Percentiles rank a stretch among this genome's conserved stretches.
These are phyloP conservation scores for Ophiostoma ips DNA, from an alignment of 2,329 filamentous ascomycete species.

Conservation along the genomic window DNA sequence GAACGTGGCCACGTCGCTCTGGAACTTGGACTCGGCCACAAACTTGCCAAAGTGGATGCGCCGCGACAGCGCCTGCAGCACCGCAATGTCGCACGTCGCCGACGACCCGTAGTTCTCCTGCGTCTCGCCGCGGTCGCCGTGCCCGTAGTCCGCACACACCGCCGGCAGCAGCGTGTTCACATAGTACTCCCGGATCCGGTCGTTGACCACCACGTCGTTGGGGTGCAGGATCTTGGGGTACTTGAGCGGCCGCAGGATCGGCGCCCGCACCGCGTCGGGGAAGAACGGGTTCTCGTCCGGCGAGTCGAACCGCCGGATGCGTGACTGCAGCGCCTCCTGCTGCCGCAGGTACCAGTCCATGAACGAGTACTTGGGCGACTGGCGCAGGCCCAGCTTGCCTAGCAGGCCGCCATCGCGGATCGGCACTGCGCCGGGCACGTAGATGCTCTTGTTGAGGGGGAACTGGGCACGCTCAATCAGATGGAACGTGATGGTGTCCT, in stretches of 20 bases:
- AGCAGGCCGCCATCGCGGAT: constrained; percentile 43
- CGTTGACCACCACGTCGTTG: constrained; percentile 85
- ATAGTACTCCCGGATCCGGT: constrained; percentile 75
- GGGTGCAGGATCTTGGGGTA: constrained; percentile 80
- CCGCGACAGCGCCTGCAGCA: constrained; percentile 76
- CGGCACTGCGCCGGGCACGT: constrained; percentile 62
- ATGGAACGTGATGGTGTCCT: constrained; percentile 96
- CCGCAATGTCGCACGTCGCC: constrained; percentile 80
- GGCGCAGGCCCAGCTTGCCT: neutral
- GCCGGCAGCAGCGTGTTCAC: constrained; percentile 68
- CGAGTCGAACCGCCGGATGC: constrained; percentile 86
- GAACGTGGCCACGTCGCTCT: constrained; percentile 66
- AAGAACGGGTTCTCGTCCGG: constrained; percentile 98
- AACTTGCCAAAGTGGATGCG: constrained; percentile 98
- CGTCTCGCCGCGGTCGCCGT: constrained; percentile 65
- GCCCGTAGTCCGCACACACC: constrained; percentile 66
- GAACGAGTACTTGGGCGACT: constrained; percentile 51
- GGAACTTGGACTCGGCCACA: constrained; percentile 91
- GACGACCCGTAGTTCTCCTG: constrained; percentile 93
- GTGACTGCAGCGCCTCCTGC: constrained; percentile 81
- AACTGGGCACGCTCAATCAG: constrained; percentile 98
- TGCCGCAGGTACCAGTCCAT: constrained; percentile 89
- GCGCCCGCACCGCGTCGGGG: constrained; percentile 60
- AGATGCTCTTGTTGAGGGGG: constrained; percentile 79
- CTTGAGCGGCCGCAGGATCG: constrained; percentile 73